Base-by-base conservation (phyloP, 495 filamentous ascomycete species). In the Aspergillus campestris region DNA sequence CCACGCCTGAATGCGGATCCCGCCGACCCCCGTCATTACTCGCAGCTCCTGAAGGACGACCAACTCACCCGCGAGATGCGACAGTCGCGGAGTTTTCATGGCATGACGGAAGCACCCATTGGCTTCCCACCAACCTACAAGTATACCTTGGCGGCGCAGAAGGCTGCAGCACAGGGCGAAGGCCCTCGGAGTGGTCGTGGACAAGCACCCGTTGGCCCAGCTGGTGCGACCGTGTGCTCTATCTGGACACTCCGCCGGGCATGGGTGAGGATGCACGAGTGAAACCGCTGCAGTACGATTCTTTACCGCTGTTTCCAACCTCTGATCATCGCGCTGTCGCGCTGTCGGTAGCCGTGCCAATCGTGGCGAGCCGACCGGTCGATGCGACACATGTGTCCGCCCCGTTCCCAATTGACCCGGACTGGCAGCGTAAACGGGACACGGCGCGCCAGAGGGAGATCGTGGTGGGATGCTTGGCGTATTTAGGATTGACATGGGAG, bases 61-160 rank as follows among this genome's bases (percentile, higher is more conserved):
- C 92, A 98, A 62, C 77, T 97, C 13, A 76, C 58, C 5, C 73
- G 72, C 9, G 88, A 96, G 58, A 78, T 73, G 42, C 57, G 60
- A 7, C 75, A 79, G 8, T 75, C 79, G 0, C 72, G 77, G 10
- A 84, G 83, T 9, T 71, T 89, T 32, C 87, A 96, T 38, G 83
- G 86, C 15, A 61, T 98, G 7, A 58, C 61, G 5, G 92, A 98
- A 66, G 79, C 81, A 3, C 66, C 76, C 1, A 78, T 97, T 47
- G 57, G 64, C 5, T 98, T 97, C 55, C 87, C 87, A 3, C 92
- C 92, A 8, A 96, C 92, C 0, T 98, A 98, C 69, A 98, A 98
- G 61, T 89, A 80, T 58, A 57, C 67, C 30, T 38, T 63, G 30
- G 51, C 75, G 39, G 71, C 73, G 18, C 70, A 71, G 40, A 46